Base-by-base conservation (phyloP, 2,329 filamentous ascomycete species). In the Pyrenochaeta sp. region DNA sequence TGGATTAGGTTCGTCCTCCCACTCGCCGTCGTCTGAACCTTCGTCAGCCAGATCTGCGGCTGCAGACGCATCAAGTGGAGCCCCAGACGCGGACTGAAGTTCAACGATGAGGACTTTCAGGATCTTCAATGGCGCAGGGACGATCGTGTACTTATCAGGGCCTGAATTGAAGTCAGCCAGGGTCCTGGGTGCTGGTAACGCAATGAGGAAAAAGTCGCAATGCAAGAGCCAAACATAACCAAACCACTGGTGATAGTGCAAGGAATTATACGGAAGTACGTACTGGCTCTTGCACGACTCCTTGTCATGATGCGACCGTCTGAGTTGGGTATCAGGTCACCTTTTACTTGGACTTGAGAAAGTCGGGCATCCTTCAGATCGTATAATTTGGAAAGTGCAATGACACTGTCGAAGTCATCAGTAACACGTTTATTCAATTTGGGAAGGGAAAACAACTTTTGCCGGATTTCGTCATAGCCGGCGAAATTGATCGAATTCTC, bases 401-500 rank as follows among this genome's bases (percentile, higher is more conserved):
- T 93, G 46, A 96, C 90, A 65, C 89, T 93, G 59, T 5, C 21
- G 28, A 27, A 9, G 35, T 67, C 34, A 66, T 58, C 40, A n/a
- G n/a, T n/a, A n/a, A n/a, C n/a, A n/a, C n/a, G n/a, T n/a, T n/a
- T n/a, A n/a, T n/a, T n/a, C n/a, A n/a, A n/a, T n/a, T n/a, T n/a
- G n/a, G n/a, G n/a, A n/a, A n/a, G n/a, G n/a, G n/a, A n/a, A n/a
- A n/a, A n/a, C n/a, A n/a, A n/a, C 89, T 97, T 99, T 72, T 96
- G 90, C 58, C 92, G 84, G 60, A 97, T 97, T 71, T 96, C 93
- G 61, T 97, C 92, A 61, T 96, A 99, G 9, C 94, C 94, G n/a
- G 91, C 91, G 73, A 99, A 99, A 71, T 88, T 96, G 71, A 96
- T 83, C 3, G 91, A 96, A 72, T 97, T 96, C 75, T 97, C 94